Evolutionary conservation across 2,329 filamentous ascomycete genomes (phyloP), one percentile per base, ranked within the genome.

Genomic region (Paecilomyces fulvus): DNA sequence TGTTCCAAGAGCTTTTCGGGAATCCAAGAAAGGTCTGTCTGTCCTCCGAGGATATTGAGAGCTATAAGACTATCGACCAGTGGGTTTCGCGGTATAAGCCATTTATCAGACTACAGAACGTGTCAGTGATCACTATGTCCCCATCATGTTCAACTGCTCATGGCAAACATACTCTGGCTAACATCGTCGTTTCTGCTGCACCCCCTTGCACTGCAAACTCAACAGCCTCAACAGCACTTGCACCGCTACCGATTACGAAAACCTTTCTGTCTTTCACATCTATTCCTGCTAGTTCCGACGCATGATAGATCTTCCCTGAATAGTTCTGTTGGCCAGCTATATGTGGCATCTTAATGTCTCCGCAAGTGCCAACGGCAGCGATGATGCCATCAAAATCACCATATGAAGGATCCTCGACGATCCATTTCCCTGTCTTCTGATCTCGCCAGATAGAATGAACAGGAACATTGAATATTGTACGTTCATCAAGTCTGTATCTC

Each of bases 51-150:
- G 53, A 94, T 81, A 70, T 95, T 95, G 64, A 90, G 75, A 2
- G 88, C 82, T 1, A 95, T 80, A 1, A 95, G 77, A 1, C 82
- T 77, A 67, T 95, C 86, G 53, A 94, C 79, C 48, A 94, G 51
- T 0, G 88, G 77, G 62, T 95, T 94, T 8, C 90, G 82, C 0
- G 90, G 90, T 54, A 92, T 92, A 59, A 94, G 89, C 89, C 89
- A 92, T 70, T 92, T 94, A 63, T 92, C 89, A 12, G 84, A 88
- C 23, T 89, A 84, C 9, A 95, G 80, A 28, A 95, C 85, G 56
- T 84, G 37, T 43, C 37, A 43, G n/a, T 17, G n/a, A n/a, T 43
- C 3, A 7, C 4, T 2, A 43, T 0, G n/a, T 17, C 20, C 37
- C 17, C n/a, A 8, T 17, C 1, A 17, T 43, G 4, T 28, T 17